Conservation (phyloP, 352 stramenopile species). For the Phytophthora ramorum region DNA sequence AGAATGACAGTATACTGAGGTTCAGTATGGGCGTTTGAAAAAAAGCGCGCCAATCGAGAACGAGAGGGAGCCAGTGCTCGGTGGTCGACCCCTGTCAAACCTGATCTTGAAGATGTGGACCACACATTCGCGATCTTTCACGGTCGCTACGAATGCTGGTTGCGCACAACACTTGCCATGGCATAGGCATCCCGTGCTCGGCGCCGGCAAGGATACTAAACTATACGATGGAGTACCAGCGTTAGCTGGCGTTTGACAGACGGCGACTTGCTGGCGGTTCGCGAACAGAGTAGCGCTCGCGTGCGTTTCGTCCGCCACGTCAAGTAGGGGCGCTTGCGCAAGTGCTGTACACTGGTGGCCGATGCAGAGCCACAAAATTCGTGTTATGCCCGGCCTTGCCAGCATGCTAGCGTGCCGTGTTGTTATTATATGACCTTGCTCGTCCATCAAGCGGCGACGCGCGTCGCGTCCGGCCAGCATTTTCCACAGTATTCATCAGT, state of each 20-base stretch:
- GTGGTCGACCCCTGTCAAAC: conserved; percentile 8
- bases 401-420: too few relatives aligned
- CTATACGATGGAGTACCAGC: background rate
- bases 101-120: conserved; percentile 16
- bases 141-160: too few relatives aligned
- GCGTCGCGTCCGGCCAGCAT: too few relatives aligned
- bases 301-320: conserved; percentile 5
- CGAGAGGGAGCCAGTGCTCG: conserved; percentile 1
- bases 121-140: conserved; percentile 18
- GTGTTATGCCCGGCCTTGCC: background rate
- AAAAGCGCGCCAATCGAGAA: background rate
- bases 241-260: background rate
- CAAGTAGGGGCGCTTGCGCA: background rate
- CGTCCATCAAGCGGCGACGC: background rate
- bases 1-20: conserved; percentile 2
- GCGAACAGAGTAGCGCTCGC: background rate
- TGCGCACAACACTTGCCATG: background rate
- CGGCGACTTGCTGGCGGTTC: background rate
- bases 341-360: background rate
- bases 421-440: background rate
- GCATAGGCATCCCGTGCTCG: too few relatives aligned
- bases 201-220: too few relatives aligned
- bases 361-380: background rate
- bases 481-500: background rate
- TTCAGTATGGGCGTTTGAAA: conserved; percentile 6